phyloP scores from a whole-genome alignment of 176 grass and related monocot species.

The Aegilops sharonensis region DNA sequence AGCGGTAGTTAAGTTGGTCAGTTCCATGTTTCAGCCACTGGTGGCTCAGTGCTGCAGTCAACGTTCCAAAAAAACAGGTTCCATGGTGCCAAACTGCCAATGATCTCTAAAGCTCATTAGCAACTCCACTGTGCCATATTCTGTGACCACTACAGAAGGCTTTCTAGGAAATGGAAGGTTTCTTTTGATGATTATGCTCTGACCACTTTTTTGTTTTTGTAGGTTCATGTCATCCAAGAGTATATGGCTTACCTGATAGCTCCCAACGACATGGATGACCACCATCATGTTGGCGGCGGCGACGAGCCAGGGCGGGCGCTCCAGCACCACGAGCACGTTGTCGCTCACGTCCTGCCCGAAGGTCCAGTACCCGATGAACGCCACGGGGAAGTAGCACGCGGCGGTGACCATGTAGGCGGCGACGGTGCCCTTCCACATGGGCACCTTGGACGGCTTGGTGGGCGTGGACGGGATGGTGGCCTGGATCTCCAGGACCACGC shows the following conservation, averaged over 20 bases:
- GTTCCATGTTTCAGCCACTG: neutral
- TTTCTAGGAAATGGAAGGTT: neutral
- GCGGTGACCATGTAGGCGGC: conserved; percentile 67
- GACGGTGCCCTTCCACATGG: conserved; percentile 68
- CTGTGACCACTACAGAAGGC: neutral
- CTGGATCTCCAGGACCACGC: conserved; percentile 70
- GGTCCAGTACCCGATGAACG: conserved; percentile 58
- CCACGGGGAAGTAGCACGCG: conserved; percentile 66
- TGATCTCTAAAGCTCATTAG: neutral
- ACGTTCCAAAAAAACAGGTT: neutral
- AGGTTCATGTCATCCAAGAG: neutral
- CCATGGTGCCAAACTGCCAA: neutral
- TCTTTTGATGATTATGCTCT: neutral
- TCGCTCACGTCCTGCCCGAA: conserved; percentile 50
- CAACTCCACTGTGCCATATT: neutral
- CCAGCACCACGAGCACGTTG: conserved; percentile 54
- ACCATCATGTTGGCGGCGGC: conserved; percentile 80
- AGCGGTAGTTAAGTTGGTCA: neutral
- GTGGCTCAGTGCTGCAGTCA: conserved; percentile 1
- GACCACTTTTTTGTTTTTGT: neutral
- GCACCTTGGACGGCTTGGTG: conserved; percentile 34
- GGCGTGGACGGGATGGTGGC: conserved; percentile 69
- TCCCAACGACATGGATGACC: conserved; percentile 66
- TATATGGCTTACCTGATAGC: conserved; percentile 48
- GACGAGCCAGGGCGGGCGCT: conserved; percentile 63